phyloP scores from a whole-genome alignment of 2,329 filamentous ascomycete species.

The Dactylellina cionopaga region DNA sequence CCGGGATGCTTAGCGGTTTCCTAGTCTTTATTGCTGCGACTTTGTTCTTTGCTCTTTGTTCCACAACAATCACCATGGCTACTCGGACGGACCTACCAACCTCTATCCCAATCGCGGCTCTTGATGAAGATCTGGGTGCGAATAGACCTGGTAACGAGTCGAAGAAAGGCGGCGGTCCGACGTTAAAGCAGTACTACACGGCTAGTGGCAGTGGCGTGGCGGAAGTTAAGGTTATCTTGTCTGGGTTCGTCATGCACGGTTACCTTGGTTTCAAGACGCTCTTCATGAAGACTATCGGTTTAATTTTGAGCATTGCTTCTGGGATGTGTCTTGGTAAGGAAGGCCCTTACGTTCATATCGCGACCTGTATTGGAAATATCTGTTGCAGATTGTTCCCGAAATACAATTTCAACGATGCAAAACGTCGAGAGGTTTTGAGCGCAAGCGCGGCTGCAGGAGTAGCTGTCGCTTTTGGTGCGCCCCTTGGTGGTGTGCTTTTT shows the following conservation, averaged over 20 bases:
- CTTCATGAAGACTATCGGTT: conserved; percentile 80
- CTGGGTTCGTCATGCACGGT: conserved; percentile 94
- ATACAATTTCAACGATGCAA: conserved; percentile 91
- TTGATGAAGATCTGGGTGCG: conserved; percentile 88
- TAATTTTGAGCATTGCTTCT: conserved; percentile 89
- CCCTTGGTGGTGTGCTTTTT: conserved; percentile 88
- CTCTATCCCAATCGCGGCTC: conserved; percentile 81
- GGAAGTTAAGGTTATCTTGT: conserved; percentile 97
- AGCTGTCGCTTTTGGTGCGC: conserved; percentile 92
- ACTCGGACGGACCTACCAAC: conserved; percentile 97
- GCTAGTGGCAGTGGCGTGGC: conserved; percentile 95
- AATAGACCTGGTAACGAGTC: conserved; percentile 55
- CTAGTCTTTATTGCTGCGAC: conserved; percentile 78
- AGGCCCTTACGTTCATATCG: conserved; percentile 95
- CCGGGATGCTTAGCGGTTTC: conserved; percentile 74
- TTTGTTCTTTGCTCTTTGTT: conserved; percentile 73
- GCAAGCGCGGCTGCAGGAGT: conserved; percentile 91
- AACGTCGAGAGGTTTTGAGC: conserved; percentile 91
- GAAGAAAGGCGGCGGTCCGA: conserved; percentile 24
- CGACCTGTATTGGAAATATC: conserved; percentile 94
- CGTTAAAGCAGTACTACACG: conserved; percentile 75
- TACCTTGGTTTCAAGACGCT: conserved; percentile 91
- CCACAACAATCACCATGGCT: conserved; percentile 82
- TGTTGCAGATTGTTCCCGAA: conserved; percentile 92
- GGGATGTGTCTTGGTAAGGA: conserved; percentile 95